phyloP scores from a whole-genome alignment of 2,329 filamentous ascomycete species.

The Elsinoe australis region DNA sequence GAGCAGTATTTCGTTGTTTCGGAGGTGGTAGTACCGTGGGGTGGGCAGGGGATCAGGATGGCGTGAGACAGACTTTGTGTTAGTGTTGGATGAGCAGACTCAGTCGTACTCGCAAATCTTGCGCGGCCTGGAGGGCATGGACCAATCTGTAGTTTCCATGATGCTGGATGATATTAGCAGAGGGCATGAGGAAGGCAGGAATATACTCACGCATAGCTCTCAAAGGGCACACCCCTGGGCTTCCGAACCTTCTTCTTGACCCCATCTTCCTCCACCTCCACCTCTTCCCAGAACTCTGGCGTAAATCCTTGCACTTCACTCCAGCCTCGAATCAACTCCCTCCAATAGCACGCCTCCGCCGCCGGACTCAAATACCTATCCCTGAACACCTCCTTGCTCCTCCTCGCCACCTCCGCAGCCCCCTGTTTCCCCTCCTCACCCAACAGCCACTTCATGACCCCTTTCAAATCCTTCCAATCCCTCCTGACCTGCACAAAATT shows the following conservation, averaged over 20 bases:
- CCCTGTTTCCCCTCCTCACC: conserved; percentile 16
- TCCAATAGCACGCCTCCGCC: conserved; percentile 29
- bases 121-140: not conserved
- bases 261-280: not conserved
- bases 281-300: conserved; percentile 10
- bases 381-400: conserved; percentile 25
- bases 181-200: not conserved
- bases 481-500: conserved; percentile 28
- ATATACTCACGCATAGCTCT: conserved; percentile 8
- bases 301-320: conserved; percentile 23
- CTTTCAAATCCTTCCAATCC: conserved; percentile 27
- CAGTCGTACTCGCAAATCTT: conserved; percentile 14
- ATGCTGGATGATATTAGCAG: not conserved
- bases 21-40: not conserved
- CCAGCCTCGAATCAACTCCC: conserved; percentile 28
- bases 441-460: conserved; percentile 1
- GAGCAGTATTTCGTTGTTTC: not conserved
- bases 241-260: conserved; percentile 3
- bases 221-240: conserved; percentile 12
- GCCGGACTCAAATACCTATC: conserved; percentile 26
- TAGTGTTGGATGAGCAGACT: no score
- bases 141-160: conserved; percentile 4
- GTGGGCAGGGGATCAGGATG: not conserved
- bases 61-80: no score
- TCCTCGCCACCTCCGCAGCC: conserved; percentile 25